A percentile compares a stretch with the other conserved stretches of the same genome.
phyloP scores from a whole-genome alignment of 768 basidiomycete genomes.

The Rhodotorula taiwanensis region DNA sequence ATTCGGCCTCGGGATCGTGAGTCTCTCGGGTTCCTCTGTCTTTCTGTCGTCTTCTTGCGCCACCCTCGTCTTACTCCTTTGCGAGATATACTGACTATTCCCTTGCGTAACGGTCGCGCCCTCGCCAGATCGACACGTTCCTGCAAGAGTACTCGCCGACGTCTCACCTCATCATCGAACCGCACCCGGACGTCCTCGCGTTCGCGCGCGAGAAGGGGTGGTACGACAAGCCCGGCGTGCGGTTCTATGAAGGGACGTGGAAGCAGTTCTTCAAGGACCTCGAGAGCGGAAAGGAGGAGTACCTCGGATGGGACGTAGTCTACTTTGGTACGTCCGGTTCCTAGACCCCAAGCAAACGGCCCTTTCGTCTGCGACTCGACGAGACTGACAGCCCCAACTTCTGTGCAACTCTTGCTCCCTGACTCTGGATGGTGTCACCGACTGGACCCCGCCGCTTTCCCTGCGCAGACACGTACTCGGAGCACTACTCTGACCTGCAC shows the following conservation, averaged over 20 bases:
- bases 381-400: no score
- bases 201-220: slow-evolving; percentile 70
- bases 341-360: no score
- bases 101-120: background rate
- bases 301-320: slow-evolving; percentile 76
- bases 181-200: slow-evolving; percentile 82
- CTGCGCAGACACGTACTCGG: slow-evolving; percentile 36
- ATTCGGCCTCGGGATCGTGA: slow-evolving; percentile 78
- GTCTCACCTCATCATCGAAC: slow-evolving; percentile 80
- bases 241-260: slow-evolving; percentile 84
- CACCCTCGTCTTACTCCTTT: background rate
- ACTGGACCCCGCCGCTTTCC: background rate
- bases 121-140: slow-evolving; percentile 34
- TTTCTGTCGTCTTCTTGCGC: no score
- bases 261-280: slow-evolving; percentile 62
- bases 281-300: slow-evolving; percentile 55
- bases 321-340: slow-evolving; percentile 80
- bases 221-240: slow-evolving; percentile 68
- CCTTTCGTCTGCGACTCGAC: no score
- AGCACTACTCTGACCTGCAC: slow-evolving; percentile 54
- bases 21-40: background rate
- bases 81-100: background rate
- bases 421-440: background rate
- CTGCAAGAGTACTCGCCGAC: slow-evolving; percentile 38
- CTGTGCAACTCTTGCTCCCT: no score